Base-by-base conservation (phyloP, 2,329 filamentous ascomycete species). In the Taxawa tesnikishii region DNA sequence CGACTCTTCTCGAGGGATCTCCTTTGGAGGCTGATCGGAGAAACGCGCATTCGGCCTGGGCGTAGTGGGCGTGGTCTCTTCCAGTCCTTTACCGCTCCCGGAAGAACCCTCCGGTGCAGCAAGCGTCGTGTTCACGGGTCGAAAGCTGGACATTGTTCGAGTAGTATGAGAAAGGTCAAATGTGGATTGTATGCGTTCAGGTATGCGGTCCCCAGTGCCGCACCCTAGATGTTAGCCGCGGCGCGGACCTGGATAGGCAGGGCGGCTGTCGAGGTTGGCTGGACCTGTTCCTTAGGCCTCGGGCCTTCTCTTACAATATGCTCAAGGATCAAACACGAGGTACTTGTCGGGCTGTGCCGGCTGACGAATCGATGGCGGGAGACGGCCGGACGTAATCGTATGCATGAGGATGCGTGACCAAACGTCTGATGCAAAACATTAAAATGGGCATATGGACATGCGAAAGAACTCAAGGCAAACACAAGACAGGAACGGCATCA, bases 21-120 rank as follows among this genome's bases (percentile, higher is more conserved):
- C 56, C 39, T 58, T 51, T 31, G 44, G 38, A 38, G 44, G 50
- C 27, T 59, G 49, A 34, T 60, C 55, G 41, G 55, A 45, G 39
- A 55, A 56, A 54, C 57, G 49, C 47, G 44, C 47, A 48, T 45
- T 58, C 31, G 55, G 56, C 45, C 58, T 69, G 37, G 63, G 70
- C 15, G 71, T 75, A 6, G 65, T 67, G n/a, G 73, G 65, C 28
- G 65, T 68, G 32, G 60, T 64, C 42, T 68, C 69, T 23, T 23
- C 19, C 19, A 8, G 8, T n/a, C 8, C n/a, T n/a, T 23, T 23
- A n/a, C n/a, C n/a, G n/a, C 19, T 23, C 19, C 19, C 19, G 19
- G 19, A 23, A n/a, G 19, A 23, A n/a, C 19, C 19, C 19, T 23
- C 19, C n/a, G 19, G 19, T 2, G n/a, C 19, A n/a, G 8, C n/a